Conservation (phyloP, 2,329 filamentous ascomycete genomes). For the Rhynchosporium agropyri region DNA sequence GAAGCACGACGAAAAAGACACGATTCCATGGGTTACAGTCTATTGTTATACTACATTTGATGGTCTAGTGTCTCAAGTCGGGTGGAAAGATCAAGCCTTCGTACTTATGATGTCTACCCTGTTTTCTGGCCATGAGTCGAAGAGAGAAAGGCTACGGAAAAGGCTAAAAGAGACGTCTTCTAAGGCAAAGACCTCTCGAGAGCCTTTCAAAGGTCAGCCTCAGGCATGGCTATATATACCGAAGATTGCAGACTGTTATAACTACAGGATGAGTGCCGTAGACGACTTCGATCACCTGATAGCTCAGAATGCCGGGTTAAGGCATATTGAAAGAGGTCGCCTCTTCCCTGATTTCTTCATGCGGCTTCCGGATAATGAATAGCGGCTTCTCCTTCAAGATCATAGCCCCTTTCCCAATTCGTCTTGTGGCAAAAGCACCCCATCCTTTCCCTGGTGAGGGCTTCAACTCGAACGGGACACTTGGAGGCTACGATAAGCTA, state of each 20-base stretch:
- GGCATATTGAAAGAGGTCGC: conserved; percentile 8
- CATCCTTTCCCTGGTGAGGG: too few species aligned
- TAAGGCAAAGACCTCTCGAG: conserved; percentile 18
- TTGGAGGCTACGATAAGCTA: too few species aligned
- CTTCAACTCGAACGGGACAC: too few species aligned
- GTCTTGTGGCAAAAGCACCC: too few species aligned
- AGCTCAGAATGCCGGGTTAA: conserved; percentile 16
- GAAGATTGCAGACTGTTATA: conserved; percentile 13
- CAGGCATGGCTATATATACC: conserved; percentile 8
- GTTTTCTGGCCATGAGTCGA: conserved; percentile 1
- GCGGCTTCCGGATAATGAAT: too few species aligned
- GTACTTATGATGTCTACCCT: conserved; percentile 17
- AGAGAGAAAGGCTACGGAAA: conserved; percentile 3
- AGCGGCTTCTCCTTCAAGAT: too few species aligned
- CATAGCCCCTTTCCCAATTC: too few species aligned
- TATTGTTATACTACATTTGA: conserved; percentile 1
- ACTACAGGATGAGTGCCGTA: conserved; percentile 17
- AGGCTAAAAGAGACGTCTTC: conserved; percentile 17
- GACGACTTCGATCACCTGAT: too few species aligned
- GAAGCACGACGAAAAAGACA: conserved; percentile 8
- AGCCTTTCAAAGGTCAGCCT: conserved; percentile 6
- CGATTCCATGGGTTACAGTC: conserved; percentile 12
- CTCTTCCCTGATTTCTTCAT: too few species aligned
- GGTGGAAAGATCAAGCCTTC: conserved; percentile 20
- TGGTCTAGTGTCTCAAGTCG: conserved; percentile 7